Evolutionary conservation across 805 yeast species (phyloP).

Genomic region (Candida golubevii): DNA sequence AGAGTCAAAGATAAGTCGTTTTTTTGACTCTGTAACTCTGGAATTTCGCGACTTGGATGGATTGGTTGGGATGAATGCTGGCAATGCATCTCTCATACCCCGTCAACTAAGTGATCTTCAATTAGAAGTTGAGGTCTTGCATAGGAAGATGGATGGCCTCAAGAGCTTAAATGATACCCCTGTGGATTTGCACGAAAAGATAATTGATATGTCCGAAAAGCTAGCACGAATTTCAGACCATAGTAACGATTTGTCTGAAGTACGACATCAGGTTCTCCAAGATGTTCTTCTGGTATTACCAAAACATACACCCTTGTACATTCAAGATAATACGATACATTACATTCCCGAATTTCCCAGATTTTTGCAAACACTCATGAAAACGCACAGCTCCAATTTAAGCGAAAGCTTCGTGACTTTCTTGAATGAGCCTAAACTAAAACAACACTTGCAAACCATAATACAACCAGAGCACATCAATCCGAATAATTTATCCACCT

Average conservation of each 20-base stretch:
- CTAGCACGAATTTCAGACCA: constrained; percentile 14
- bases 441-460: too few relatives aligned
- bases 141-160: constrained; percentile 10
- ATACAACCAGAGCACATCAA: too few relatives aligned
- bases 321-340: constrained; percentile 32
- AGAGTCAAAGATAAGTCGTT: constrained; percentile 15
- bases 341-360: constrained; percentile 37
- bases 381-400: constrained; percentile 18
- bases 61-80: constrained; percentile 9
- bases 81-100: background rate
- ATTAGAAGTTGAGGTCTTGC: constrained; percentile 13
- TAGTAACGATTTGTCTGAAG: constrained; percentile 11
- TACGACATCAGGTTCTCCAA: constrained; percentile 17
- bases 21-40: constrained; percentile 10
- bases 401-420: background rate
- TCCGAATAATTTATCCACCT: too few relatives aligned
- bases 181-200: constrained; percentile 12
- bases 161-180: constrained; percentile 10
- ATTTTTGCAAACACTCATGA: constrained; percentile 30
- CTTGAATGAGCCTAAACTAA: too few relatives aligned
- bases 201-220: constrained; percentile 17
- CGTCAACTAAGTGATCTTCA: constrained; percentile 10
- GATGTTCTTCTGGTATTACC: constrained; percentile 25
- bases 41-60: constrained; percentile 18
- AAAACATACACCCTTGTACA: constrained; percentile 28